Percentiles rank a stretch among this genome's conserved stretches.
Evolutionary conservation across 257 asterid species (phyloP).

Genomic region (Leonotis leonurus): DNA sequence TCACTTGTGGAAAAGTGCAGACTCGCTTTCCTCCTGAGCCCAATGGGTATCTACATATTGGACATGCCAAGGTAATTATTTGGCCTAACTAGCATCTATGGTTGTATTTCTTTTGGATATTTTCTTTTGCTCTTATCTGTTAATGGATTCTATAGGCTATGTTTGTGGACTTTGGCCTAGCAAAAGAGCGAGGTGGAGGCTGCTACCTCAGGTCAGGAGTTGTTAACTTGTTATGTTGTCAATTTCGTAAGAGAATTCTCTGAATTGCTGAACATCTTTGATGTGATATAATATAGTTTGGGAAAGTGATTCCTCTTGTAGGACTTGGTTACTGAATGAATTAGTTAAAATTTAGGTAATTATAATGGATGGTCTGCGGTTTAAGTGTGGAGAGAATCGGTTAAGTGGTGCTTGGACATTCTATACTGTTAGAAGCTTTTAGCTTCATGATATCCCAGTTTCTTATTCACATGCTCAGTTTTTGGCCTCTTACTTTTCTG

Average conservation of each 20-base stretch:
- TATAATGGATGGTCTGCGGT: not conserved
- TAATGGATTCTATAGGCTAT: constrained; percentile 60
- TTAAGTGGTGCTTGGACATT: not conserved
- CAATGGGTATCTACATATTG: constrained; percentile 91
- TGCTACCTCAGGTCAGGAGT: constrained; percentile 75
- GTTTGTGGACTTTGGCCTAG: constrained; percentile 97
- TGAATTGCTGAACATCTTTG: not conserved
- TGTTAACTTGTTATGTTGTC: too few relatives aligned
- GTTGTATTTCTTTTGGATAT: constrained; percentile 1
- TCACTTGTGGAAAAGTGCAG: constrained; percentile 65
- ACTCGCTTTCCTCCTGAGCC: constrained; percentile 99
- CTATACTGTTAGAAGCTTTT: not conserved
- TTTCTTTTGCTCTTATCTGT: not conserved
- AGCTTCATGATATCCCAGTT: not conserved
- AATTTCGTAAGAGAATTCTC: not conserved
- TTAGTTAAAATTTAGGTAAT: not conserved
- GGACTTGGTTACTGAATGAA: not conserved
- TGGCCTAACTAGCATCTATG: constrained; percentile 5
- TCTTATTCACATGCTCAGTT: not conserved
- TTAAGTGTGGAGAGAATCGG: not conserved
- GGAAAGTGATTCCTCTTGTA: not conserved
- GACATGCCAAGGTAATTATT: constrained; percentile 84
- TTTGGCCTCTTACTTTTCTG: not conserved
- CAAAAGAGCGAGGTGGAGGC: constrained; percentile 90
- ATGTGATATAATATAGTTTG: not conserved